These are phyloP conservation scores for Carex sylvatica DNA, from an alignment of 202 grass and related monocot genomes.

Conservation along the genomic window DNA sequence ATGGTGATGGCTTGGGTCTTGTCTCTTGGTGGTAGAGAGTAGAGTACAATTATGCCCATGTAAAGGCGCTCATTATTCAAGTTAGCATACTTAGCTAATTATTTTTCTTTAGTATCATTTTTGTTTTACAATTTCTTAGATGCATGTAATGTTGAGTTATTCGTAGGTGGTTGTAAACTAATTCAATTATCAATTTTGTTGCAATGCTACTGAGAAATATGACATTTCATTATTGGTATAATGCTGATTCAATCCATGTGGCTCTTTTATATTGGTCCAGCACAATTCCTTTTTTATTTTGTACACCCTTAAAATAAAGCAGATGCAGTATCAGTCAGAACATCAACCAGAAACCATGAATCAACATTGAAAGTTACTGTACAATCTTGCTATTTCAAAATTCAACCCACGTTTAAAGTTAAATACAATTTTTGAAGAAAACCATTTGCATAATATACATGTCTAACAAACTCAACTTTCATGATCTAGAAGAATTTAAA, in stretches of 20 bases:
- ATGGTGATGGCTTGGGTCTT: slow-evolving; percentile 78
- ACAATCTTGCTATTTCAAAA: neutral
- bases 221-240: neutral
- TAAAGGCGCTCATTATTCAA: slow-evolving; percentile 3
- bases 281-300: neutral
- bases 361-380: neutral
- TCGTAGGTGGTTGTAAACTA: neutral
- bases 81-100: neutral
- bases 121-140: neutral
- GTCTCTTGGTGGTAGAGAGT: slow-evolving; percentile 60
- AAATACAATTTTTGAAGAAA: neutral
- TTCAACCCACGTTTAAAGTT: neutral
- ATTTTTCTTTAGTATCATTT: neutral
- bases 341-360: neutral
- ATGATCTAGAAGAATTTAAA: neutral
- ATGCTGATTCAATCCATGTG: neutral
- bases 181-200: slow-evolving; percentile 13
- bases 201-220: neutral
- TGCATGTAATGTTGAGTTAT: slow-evolving; percentile 2
- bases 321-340: neutral
- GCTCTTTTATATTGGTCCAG: neutral
- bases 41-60: neutral
- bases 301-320: neutral
- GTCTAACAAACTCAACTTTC: neutral
- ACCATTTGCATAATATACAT: neutral